phyloP scores from a whole-genome alignment of 352 stramenopile genomes.

The Peronosclerospora sorghi region DNA sequence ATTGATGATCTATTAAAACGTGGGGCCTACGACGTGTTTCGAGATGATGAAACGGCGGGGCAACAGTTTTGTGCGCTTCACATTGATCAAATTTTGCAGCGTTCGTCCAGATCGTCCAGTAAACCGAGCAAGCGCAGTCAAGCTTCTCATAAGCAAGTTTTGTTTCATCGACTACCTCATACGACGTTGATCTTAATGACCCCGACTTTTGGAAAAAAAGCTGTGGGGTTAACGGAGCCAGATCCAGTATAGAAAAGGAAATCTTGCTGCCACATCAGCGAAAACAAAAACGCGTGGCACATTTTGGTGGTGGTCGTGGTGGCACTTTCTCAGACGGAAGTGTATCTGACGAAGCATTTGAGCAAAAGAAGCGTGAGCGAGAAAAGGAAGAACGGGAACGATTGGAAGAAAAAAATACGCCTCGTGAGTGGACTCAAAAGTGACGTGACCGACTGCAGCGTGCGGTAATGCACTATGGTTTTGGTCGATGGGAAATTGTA shows the following conservation, averaged over 20 bases:
- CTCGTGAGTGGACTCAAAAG: slow-evolving; percentile 81
- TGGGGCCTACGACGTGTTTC: slow-evolving; percentile 87
- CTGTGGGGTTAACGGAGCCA: slow-evolving; percentile 78
- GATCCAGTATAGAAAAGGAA: slow-evolving; percentile 45
- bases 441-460: slow-evolving; percentile 73
- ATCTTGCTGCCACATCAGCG: slow-evolving; percentile 68
- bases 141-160: slow-evolving; percentile 91
- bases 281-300: slow-evolving; percentile 75
- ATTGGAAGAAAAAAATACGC: slow-evolving; percentile 42
- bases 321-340: slow-evolving; percentile 58
- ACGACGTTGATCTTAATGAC: slow-evolving; percentile 97
- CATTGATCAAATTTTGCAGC: slow-evolving; percentile 96
- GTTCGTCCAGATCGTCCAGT: slow-evolving; percentile 81
- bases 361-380: slow-evolving; percentile 31
- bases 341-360: slow-evolving; percentile 49
- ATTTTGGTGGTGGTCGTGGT: slow-evolving; percentile 62
- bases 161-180: slow-evolving; percentile 74
- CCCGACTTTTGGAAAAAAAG: slow-evolving; percentile 99
- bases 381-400: slow-evolving; percentile 47
- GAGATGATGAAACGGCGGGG: slow-evolving; percentile 81
- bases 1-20: slow-evolving; percentile 88
- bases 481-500: slow-evolving; percentile 82
- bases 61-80: slow-evolving; percentile 96
- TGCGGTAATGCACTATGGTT: slow-evolving; percentile 82
- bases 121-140: slow-evolving; percentile 71